phyloP scores from a whole-genome alignment of 2,329 filamentous ascomycete species.

The Fusarium sp. region DNA sequence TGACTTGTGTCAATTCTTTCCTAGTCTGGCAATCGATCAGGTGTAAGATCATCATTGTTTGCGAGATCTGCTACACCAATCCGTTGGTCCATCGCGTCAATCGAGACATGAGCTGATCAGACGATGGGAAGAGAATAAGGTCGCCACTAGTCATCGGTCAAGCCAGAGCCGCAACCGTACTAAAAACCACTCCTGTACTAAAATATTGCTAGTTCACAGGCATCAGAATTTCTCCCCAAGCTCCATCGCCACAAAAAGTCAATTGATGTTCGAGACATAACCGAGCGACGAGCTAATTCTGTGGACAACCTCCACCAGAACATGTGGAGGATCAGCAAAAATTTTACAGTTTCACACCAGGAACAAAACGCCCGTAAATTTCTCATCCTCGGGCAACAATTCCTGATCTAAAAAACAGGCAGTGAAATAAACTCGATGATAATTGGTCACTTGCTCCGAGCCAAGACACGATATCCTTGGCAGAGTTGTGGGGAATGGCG shows the following conservation, averaged over 20 bases:
- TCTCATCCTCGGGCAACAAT: slow-evolving; percentile 1
- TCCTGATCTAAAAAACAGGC: slow-evolving; percentile 28
- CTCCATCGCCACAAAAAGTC: background rate
- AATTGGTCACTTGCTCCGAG: background rate
- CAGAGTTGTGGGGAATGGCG: slow-evolving; percentile 18
- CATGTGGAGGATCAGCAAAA: background rate
- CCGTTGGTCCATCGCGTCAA: accelerated
- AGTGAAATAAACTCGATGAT: slow-evolving; percentile 18
- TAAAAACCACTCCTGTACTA: background rate
- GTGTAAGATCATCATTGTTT: background rate
- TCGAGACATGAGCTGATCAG: background rate
- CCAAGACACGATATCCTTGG: slow-evolving; percentile 19
- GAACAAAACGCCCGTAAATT: background rate
- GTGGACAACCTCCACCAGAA: background rate
- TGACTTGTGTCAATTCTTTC: background rate
- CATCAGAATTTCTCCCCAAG: background rate
- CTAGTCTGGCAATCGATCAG: accelerated
- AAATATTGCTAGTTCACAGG: background rate
- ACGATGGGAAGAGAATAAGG: accelerated
- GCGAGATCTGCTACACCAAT: accelerated
- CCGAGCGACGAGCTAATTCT: background rate
- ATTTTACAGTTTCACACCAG: background rate
- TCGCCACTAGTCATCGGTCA: background rate
- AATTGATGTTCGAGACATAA: background rate
- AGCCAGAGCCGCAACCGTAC: background rate